Percentiles rank a stretch among this genome's conserved stretches.
Conservation (phyloP, 352 stramenopile genomes). For the Globisporangium megalacanthum region DNA sequence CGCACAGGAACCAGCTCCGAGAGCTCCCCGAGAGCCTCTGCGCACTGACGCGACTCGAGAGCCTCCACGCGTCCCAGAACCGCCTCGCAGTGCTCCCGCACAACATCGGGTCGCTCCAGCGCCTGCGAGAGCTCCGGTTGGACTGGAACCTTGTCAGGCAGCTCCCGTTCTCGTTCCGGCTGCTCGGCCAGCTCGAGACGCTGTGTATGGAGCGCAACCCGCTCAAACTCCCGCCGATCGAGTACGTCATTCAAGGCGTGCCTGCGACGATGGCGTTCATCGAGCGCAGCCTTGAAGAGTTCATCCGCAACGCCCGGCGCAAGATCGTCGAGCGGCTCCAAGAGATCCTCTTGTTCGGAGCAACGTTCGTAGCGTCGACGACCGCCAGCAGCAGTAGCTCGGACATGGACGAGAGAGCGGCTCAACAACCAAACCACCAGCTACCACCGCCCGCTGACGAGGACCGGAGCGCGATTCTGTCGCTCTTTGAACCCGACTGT, state of each 20-base stretch:
- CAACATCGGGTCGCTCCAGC: conserved; percentile 38
- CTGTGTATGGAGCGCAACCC: conserved; percentile 65
- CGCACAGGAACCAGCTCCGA: conserved; percentile 28
- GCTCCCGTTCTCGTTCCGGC: conserved; percentile 58
- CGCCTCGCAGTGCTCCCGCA: conserved; percentile 33
- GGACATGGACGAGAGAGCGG: neutral
- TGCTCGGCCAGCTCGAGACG: conserved; percentile 23
- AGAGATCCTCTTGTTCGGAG: conserved; percentile 31
- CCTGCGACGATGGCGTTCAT: conserved; percentile 44
- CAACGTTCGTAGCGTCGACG: conserved; percentile 11
- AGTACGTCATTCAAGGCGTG: conserved; percentile 46
- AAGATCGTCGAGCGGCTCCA: conserved; percentile 45
- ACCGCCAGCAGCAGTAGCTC: neutral
- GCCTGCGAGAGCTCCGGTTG: conserved; percentile 41
- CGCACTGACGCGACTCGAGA: conserved; percentile 24
- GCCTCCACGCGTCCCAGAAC: conserved; percentile 46
- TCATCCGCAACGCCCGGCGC: conserved; percentile 35
- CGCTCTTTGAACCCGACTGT: conserved; percentile 42
- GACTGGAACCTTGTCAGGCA: conserved; percentile 64
- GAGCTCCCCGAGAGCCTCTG: conserved; percentile 39
- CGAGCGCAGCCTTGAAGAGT: conserved; percentile 41
- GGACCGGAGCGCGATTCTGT: conserved; percentile 25
- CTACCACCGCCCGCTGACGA: neutral
- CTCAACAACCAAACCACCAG: neutral
- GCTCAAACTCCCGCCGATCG: conserved; percentile 36